A percentile compares a stretch with the other conserved stretches of the same genome.
Conservation (phyloP, 164 flowering plant species). For the Chimonanthus salicifolius region DNA sequence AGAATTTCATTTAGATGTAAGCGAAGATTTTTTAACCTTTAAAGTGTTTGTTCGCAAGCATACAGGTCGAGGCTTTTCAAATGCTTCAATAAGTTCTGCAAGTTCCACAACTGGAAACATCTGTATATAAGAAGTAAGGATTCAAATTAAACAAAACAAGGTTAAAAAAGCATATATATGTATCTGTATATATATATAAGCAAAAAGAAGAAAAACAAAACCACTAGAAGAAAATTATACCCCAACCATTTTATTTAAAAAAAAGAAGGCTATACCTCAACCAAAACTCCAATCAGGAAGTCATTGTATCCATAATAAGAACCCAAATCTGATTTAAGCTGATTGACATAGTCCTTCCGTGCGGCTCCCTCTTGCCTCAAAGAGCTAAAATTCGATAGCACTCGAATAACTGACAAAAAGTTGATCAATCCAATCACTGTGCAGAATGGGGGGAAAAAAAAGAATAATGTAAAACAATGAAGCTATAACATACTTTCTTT, state of each 20-base stretch:
- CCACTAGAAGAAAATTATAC: not conserved
- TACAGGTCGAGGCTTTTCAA: conserved; percentile 83
- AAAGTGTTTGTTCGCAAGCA: conserved; percentile 81
- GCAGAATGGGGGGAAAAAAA: not conserved
- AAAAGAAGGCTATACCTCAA: conserved; percentile 48
- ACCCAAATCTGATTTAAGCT: conserved; percentile 66
- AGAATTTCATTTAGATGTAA: not conserved
- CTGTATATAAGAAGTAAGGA: conserved; percentile 26
- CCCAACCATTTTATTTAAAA: not conserved
- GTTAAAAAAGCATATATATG: not conserved
- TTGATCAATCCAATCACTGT: not conserved
- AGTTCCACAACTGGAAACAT: conserved; percentile 88
- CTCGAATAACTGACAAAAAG: conserved; percentile 55
- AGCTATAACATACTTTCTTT: conserved; percentile 58
- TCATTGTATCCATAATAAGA: conserved; percentile 98
- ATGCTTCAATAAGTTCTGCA: conserved; percentile 83
- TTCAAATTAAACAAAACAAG: not conserved
- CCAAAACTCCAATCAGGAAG: conserved; percentile 64
- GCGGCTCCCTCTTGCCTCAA: conserved; percentile 66
- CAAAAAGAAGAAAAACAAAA: not conserved
- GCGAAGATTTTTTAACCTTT: conserved; percentile 37
- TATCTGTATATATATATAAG: no score
- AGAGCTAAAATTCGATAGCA: conserved; percentile 72
- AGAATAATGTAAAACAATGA: not conserved
- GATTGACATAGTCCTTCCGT: conserved; percentile 74